A percentile compares a stretch with the other conserved stretches of the same genome.
These are phyloP conservation scores for Aureobasidium sp. DNA, from an alignment of 2,329 filamentous ascomycete species.

Conservation along the genomic window DNA sequence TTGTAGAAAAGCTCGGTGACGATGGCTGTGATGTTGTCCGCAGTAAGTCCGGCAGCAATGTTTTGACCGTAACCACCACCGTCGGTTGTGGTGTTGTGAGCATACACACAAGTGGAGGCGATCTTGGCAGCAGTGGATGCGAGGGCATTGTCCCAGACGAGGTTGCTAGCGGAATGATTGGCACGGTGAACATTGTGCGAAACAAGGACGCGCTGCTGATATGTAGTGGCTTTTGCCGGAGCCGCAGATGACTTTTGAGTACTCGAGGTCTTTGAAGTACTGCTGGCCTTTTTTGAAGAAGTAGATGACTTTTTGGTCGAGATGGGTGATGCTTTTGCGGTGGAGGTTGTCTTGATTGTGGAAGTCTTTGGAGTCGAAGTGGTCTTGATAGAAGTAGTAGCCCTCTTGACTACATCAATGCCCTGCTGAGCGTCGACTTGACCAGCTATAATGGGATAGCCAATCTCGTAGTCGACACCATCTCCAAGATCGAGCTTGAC, in stretches of 20 bases:
- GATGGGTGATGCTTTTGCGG: neutral
- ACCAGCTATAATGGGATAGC: neutral
- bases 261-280: neutral
- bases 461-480: neutral
- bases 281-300: neutral
- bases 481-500: neutral
- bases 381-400: neutral
- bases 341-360: neutral
- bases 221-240: conserved; percentile 18
- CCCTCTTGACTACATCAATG: neutral
- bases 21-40: conserved; percentile 54
- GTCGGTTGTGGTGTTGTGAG: conserved; percentile 62
- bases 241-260: neutral
- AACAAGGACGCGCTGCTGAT: conserved; percentile 46
- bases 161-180: conserved; percentile 66
- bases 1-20: conserved; percentile 88
- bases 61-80: conserved; percentile 80
- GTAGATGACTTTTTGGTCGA: neutral
- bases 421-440: neutral
- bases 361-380: neutral
- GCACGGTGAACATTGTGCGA: conserved; percentile 82
- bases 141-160: conserved; percentile 61
- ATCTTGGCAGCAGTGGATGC: conserved; percentile 57
- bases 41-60: conserved; percentile 62
- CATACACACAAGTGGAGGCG: conserved; percentile 62